These are phyloP conservation scores for Suillus plorans DNA, from an alignment of 768 basidiomycete species.

Conservation along the genomic window DNA sequence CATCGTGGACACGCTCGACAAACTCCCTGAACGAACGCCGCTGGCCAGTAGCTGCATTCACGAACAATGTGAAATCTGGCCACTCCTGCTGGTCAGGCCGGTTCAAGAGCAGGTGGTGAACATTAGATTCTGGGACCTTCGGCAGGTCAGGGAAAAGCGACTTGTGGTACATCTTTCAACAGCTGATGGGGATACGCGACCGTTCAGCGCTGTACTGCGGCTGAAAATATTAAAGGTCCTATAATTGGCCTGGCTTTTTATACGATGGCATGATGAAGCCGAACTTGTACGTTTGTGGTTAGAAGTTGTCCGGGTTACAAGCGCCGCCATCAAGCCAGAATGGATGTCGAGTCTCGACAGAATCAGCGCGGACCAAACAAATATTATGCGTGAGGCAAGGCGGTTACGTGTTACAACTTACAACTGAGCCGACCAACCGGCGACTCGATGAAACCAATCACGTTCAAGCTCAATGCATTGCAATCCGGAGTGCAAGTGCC, in stretches of 20 bases:
- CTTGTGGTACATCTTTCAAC: conserved; percentile 47
- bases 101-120: conserved; percentile 52
- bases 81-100: conserved; percentile 54
- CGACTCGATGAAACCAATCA: not conserved
- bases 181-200: too few relatives aligned
- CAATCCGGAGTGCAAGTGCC: not conserved
- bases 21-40: conserved; percentile 49
- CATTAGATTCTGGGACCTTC: conserved; percentile 47
- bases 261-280: not conserved
- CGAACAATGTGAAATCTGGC: conserved; percentile 54
- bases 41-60: conserved; percentile 55
- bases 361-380: too few relatives aligned
- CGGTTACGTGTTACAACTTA: too few relatives aligned
- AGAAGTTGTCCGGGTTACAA: too few relatives aligned
- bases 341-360: too few relatives aligned
- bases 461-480: not conserved
- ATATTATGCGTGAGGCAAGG: too few relatives aligned
- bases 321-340: too few relatives aligned
- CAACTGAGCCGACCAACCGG: not conserved
- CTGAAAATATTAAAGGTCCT: too few relatives aligned
- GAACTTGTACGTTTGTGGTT: not conserved
- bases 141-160: conserved; percentile 59
- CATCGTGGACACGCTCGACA: conserved; percentile 47
- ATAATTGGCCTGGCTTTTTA: not conserved
- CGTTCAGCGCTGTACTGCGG: too few relatives aligned